Evolutionary conservation across 1,139 yeast species (phyloP), one percentile per base, ranked within the genome.

Genomic region (Geotrichum armillariae): DNA sequence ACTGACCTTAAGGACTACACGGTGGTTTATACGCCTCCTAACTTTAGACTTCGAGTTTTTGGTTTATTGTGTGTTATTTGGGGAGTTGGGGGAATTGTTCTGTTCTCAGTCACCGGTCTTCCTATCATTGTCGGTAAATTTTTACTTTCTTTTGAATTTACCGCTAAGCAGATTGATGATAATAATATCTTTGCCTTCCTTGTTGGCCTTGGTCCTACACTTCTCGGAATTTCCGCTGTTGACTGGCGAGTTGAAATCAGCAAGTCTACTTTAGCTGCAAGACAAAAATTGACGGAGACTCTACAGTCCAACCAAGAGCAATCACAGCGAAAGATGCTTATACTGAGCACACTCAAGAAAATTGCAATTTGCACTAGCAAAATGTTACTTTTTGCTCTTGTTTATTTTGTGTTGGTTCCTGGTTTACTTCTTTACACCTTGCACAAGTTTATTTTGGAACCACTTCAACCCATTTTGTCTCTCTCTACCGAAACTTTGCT

Each of bases 1-100:
- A 65, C 65, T 31, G 70, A 64, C 40, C 80, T 82, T 41, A 80
- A 81, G 53, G 74, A 79, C 1, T 88, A 91, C 64, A 74, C 80
- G 1, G 78, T 91, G 29, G 97, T 91, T 1, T 93, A 91, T 67
- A 75, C 90, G 48, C 99, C 99, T 2, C 96, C 96, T 1, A 60
- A 76, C 52, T 88, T 93, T 66, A 76, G 80, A 48, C 43, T 65
- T 12, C 75, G 96, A 48, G 75, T 90, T 43, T 72, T 77, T 36
- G 68, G 67, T 0, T 69, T 93, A 44, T 71, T 90, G 41, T 64
- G 73, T 1, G 68, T 78, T 65, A 71, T 90, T 27, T 90, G 97
- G 95, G 61, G 78, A 1, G 84, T 83, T 64, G 82, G 95, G 0
- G 76, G 82, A 1, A 47, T 80, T 0, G 66, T 85, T 3, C 60